Evolutionary conservation across 2,329 filamentous ascomycete species (phyloP).

Genomic region (Ascochyta rabiei): DNA sequence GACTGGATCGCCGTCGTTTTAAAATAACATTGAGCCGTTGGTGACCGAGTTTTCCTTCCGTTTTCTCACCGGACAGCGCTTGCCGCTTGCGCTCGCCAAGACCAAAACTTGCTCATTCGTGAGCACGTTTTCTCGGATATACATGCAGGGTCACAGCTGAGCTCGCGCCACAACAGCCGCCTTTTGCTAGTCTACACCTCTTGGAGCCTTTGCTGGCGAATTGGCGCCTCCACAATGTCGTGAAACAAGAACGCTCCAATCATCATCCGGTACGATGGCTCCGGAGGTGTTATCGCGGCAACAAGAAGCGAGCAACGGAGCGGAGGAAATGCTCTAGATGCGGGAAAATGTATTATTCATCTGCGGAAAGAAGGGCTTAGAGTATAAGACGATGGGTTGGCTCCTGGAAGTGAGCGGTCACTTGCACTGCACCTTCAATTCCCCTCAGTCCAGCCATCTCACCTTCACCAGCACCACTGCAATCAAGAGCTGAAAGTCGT

Average conservation of each 20-base stretch:
- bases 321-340: slow-evolving; percentile 7
- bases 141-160: slow-evolving; percentile 28
- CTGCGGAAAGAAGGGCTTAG: neutral
- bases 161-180: slow-evolving; percentile 32
- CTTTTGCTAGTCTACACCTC: slow-evolving; percentile 12
- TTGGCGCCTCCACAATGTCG: neutral
- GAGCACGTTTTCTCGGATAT: slow-evolving; percentile 29
- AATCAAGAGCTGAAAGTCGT: neutral
- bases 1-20: neutral
- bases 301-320: slow-evolving; percentile 5
- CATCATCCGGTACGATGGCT: neutral
- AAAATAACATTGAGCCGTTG: neutral
- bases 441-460: neutral
- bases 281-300: neutral
- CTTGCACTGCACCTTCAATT: neutral
- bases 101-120: slow-evolving; percentile 32
- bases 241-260: slow-evolving; percentile 9
- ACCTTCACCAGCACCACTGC: neutral
- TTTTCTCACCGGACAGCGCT: slow-evolving; percentile 21
- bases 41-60: slow-evolving; percentile 8
- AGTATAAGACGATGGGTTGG: slow-evolving; percentile 5
- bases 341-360: neutral
- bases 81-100: slow-evolving; percentile 25
- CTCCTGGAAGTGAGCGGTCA: neutral
- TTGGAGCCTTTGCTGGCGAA: neutral